Base-by-base conservation (phyloP, 2,329 filamentous ascomycete species). In the Venturia nashicola region DNA sequence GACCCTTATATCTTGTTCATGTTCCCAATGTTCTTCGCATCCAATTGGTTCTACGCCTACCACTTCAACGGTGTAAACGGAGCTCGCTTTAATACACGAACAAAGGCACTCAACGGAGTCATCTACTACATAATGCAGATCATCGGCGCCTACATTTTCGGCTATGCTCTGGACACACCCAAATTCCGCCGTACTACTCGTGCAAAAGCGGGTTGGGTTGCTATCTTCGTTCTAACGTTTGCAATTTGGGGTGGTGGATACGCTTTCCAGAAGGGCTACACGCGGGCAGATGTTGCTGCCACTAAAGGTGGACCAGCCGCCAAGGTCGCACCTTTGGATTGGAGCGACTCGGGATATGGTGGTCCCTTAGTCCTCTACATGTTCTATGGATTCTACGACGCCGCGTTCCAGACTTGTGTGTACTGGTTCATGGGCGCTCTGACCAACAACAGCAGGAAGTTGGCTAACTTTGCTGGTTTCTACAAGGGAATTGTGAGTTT, bases 401-500 rank as follows among this genome's bases (percentile, higher is more conserved):
- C 92, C 54, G 84, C 86, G 63, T 97, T 91, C 87, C 93, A 97
- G 79, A 93, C 91, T 0, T 86, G 81, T 70, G 86, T 92, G 61
- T 97, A 97, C 80, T 97, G 92, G 92, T 92, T 88, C 79, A 96
- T 97, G 88, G 93, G 93, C 61, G 85, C 92, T 8, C 81, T 97
- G 54, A 92, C 90, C 72, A 97, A 97, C 83, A 96, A 93, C 67
- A 86, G 89, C 66, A 90, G 92, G 74, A 93, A 91, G 75, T 84
- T 93, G 36, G 92, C 93, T 77, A 96, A 97, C 79, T 88, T 93
- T 71, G 89, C 91, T 51, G 92, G 90, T 67, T 92, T 89, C 79
- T 94, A 94, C 83, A 94, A 94, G 78, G 87, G 87, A 61, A 89
- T 96, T 67, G 51, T 57, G 18, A 57, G 51, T 57, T 14, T 7